A percentile compares a stretch with the other conserved stretches of the same genome.
phyloP scores from a whole-genome alignment of 495 filamentous ascomycete genomes.

The Talaromyces proteolyticus region DNA sequence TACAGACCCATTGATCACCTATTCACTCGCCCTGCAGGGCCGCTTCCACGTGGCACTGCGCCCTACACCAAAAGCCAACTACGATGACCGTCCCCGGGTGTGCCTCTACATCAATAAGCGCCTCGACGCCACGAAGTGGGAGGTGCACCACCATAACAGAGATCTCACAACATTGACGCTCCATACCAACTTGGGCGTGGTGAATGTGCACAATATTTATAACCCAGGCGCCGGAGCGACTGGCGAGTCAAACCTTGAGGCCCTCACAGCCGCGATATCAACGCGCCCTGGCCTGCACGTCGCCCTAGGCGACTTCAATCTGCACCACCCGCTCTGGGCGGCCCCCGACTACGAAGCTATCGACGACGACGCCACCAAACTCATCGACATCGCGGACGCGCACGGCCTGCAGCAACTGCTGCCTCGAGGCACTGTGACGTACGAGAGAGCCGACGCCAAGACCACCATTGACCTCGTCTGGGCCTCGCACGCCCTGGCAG shows the following conservation, averaged over 20 bases:
- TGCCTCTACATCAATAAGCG: not conserved
- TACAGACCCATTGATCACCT: not conserved
- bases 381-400: not conserved
- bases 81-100: not conserved
- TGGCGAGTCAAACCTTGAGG: not conserved
- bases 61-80: not conserved
- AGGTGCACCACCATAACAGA: not conserved
- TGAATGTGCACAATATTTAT: not conserved
- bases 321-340: not conserved
- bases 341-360: not conserved
- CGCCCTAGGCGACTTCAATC: not conserved
- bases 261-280: not conserved
- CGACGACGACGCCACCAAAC: not conserved
- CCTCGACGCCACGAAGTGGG: not conserved
- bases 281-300: not conserved
- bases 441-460: not conserved
- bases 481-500: not conserved
- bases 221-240: not conserved
- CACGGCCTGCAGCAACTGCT: not conserved
- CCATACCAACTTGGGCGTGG: not conserved
- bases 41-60: not conserved
- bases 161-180: not conserved
- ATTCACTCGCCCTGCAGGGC: not conserved
- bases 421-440: not conserved
- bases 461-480: conserved; percentile 1